A percentile compares a stretch with the other conserved stretches of the same genome.
Evolutionary conservation across 192 early-diverging fungal genomes (phyloP).

Genomic region (Radiomyces spectabilis): DNA sequence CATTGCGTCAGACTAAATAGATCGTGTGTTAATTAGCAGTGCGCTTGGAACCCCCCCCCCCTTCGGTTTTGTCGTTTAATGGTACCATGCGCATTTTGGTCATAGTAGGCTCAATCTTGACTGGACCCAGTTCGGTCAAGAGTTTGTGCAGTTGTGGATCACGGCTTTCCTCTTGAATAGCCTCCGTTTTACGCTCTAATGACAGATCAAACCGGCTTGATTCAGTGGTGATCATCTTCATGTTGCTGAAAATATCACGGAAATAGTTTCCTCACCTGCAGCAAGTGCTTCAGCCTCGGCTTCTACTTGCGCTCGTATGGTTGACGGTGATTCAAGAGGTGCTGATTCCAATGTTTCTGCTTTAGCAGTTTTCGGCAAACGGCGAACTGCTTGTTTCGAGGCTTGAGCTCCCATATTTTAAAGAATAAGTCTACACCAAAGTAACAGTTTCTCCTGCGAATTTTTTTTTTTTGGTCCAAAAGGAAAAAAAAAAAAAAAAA

Average conservation of each 20-base stretch:
- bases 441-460: too few relatives aligned
- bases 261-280: too few relatives aligned
- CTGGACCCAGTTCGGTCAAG: slow-evolving; percentile 4
- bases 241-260: too few relatives aligned
- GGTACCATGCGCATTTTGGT: slow-evolving; percentile 16
- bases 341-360: slow-evolving; percentile 2
- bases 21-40: not conserved
- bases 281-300: not conserved
- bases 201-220: too few relatives aligned
- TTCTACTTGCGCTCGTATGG: too few relatives aligned
- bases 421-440: not conserved
- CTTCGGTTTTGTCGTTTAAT: not conserved
- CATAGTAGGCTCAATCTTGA: slow-evolving; percentile 7
- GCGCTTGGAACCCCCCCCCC: too few relatives aligned
- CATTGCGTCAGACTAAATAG: slow-evolving; percentile 12
- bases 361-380: slow-evolving; percentile 1
- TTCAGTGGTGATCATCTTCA: too few relatives aligned
- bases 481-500: not conserved
- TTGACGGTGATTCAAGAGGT: slow-evolving; percentile 7
- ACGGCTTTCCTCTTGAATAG: slow-evolving; percentile 1
- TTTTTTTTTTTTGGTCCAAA: too few relatives aligned
- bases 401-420: slow-evolving; percentile 9
- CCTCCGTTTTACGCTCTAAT: slow-evolving; percentile 1
- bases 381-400: slow-evolving; percentile 4
- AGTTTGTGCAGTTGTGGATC: slow-evolving; percentile 6